phyloP scores from a whole-genome alignment of 257 asterid genomes.

The Lithospermum erythrorhizon region DNA sequence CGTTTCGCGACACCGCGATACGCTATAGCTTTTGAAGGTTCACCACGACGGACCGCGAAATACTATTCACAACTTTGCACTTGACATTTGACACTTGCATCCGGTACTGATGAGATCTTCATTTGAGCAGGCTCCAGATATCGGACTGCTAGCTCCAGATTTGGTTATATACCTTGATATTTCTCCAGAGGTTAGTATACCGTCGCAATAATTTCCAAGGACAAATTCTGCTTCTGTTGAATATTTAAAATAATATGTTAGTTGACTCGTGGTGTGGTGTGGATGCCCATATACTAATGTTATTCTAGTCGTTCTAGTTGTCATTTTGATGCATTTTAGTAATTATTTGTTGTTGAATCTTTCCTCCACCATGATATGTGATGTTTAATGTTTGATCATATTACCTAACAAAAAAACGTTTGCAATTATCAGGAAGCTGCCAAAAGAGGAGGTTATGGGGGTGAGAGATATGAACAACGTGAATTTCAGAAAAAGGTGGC shows the following conservation, averaged over 20 bases:
- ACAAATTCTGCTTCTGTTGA: no score
- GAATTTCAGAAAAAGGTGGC: slow-evolving; percentile 88
- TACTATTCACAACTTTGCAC: no score
- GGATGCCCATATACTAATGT: no score
- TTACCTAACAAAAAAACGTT: background rate
- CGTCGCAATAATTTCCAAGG: background rate
- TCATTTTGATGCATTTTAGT: no score
- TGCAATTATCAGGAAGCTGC: slow-evolving; percentile 60
- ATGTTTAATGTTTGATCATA: background rate
- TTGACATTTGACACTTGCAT: background rate
- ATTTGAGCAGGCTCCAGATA: slow-evolving; percentile 68
- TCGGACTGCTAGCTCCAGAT: slow-evolving; percentile 88
- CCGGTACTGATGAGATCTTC: slow-evolving; percentile 1
- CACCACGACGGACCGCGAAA: no score
- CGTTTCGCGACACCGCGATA: no score
- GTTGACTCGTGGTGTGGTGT: background rate
- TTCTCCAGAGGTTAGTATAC: slow-evolving; percentile 64
- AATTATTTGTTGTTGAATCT: no score
- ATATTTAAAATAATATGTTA: no score
- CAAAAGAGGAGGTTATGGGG: slow-evolving; percentile 94
- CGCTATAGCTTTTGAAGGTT: no score
- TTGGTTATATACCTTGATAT: slow-evolving; percentile 82
- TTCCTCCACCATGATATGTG: background rate
- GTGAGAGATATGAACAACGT: slow-evolving; percentile 84
- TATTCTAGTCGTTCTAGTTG: no score